Percentiles rank a stretch among this genome's conserved stretches.
These are phyloP conservation scores for Aspergillus ibericus DNA, from an alignment of 2,329 filamentous ascomycete species.

Conservation along the genomic window DNA sequence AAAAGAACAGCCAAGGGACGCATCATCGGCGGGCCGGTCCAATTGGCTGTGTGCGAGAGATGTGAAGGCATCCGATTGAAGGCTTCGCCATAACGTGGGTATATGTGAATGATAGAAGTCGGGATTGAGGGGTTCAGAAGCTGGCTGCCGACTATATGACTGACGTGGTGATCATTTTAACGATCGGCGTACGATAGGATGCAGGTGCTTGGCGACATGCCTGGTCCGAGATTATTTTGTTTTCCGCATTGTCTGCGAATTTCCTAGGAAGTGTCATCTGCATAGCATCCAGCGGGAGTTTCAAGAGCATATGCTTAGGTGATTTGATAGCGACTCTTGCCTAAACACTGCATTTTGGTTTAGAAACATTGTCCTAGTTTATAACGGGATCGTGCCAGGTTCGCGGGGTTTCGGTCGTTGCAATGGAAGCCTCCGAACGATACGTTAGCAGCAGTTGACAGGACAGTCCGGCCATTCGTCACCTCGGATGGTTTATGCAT, in stretches of 20 bases:
- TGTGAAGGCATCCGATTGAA: conserved; percentile 65
- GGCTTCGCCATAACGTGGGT: conserved; percentile 42
- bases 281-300: conserved; percentile 6
- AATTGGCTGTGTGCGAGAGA: conserved; percentile 61
- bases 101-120: background rate
- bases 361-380: background rate
- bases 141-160: background rate
- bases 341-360: background rate
- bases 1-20: conserved; percentile 46
- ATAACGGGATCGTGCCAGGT: background rate
- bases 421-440: no score
- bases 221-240: background rate
- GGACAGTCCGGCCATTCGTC: no score
- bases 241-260: background rate
- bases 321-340: background rate
- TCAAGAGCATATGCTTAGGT: background rate
- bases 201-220: background rate
- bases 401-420: background rate
- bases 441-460: no score
- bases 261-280: background rate
- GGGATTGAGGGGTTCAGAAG: background rate
- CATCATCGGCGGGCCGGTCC: conserved; percentile 49
- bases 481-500: no score
- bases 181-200: background rate
- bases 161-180: background rate